Evolutionary conservation across 2,329 filamentous ascomycete species (phyloP).

Genomic region (Diaporthe sp.): DNA sequence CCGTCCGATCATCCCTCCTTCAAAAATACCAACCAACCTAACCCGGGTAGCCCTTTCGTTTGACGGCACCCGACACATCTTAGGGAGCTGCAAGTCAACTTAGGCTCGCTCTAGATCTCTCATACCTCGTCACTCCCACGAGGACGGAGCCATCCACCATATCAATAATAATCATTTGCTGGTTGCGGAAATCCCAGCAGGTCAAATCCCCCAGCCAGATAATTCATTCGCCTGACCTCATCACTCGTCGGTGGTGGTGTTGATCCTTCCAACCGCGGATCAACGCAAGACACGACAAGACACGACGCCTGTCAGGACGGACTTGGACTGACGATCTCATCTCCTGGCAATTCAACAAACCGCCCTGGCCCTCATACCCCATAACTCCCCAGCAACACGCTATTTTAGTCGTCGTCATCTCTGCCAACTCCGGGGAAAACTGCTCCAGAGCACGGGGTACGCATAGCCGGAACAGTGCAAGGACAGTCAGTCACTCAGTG

Average conservation of each 20-base stretch:
- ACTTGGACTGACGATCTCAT: constrained; percentile 32
- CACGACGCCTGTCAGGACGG: constrained; percentile 28
- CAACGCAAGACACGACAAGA: constrained; percentile 33
- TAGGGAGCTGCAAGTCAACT: constrained; percentile 41
- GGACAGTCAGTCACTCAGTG: constrained; percentile 22
- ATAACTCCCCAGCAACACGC: constrained; percentile 28
- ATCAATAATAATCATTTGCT: constrained; percentile 19
- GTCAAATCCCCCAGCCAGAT: constrained; percentile 19
- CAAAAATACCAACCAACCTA: constrained; percentile 41
- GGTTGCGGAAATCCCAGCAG: constrained; percentile 27
- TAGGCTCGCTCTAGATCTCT: constrained; percentile 36
- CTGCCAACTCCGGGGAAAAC: constrained; percentile 27
- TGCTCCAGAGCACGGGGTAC: constrained; percentile 21
- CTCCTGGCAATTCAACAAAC: constrained; percentile 26
- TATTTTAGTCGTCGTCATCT: constrained; percentile 31
- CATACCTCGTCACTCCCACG: constrained; percentile 25
- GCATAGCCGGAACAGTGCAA: constrained; percentile 35
- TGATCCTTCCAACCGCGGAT: constrained; percentile 26
- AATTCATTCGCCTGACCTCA: constrained; percentile 14
- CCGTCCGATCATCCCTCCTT: constrained; percentile 42
- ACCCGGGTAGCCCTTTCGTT: constrained; percentile 39
- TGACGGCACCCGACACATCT: constrained; percentile 35
- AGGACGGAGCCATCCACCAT: constrained; percentile 25
- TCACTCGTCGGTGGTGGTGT: constrained; percentile 17
- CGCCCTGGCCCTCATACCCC: constrained; percentile 12